A percentile compares a stretch with the other conserved stretches of the same genome.
These are phyloP conservation scores for Magnaporthales sp. DNA, from an alignment of 2,329 filamentous ascomycete species.

Conservation along the genomic window DNA sequence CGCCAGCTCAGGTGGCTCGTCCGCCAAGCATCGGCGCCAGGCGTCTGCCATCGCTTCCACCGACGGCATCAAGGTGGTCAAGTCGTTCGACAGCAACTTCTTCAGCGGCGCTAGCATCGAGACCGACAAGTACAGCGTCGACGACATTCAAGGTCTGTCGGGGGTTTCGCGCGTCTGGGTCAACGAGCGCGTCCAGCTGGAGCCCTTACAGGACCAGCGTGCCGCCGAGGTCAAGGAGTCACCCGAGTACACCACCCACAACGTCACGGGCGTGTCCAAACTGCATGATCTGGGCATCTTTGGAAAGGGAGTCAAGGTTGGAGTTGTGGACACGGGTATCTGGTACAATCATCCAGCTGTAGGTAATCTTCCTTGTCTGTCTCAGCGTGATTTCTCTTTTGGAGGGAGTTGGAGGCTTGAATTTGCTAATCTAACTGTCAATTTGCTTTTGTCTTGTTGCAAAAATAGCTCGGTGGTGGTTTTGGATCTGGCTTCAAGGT, in stretches of 20 bases:
- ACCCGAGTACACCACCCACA: conserved; percentile 9
- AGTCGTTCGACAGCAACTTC: conserved; percentile 17
- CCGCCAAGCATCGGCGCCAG: conserved; percentile 1
- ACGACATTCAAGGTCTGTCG: conserved; percentile 23
- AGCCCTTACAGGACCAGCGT: not conserved
- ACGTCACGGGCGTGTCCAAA: conserved; percentile 11
- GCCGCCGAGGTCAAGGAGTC: not conserved
- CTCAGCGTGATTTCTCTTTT: not conserved
- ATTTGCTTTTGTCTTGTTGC: not conserved
- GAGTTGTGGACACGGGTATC: conserved; percentile 11
- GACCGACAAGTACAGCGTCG: conserved; percentile 17
- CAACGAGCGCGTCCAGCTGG: not conserved
- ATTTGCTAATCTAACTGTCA: not conserved
- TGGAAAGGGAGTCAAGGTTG: conserved; percentile 12
- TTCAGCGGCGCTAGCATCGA: conserved; percentile 21
- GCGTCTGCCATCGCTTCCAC: not conserved
- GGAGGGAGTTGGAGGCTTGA: not conserved
- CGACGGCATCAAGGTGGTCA: conserved; percentile 7
- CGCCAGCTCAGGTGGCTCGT: not conserved
- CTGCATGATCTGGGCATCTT: conserved; percentile 11
- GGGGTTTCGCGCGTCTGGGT: conserved; percentile 17
- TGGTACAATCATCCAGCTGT: conserved; percentile 11
- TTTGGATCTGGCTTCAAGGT: conserved; percentile 16
- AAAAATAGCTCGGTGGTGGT: conserved; percentile 18
- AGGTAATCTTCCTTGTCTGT: not conserved